Evolutionary conservation across 179 eudicot species (phyloP).

Genomic region (Sideroxylon spinosum): DNA sequence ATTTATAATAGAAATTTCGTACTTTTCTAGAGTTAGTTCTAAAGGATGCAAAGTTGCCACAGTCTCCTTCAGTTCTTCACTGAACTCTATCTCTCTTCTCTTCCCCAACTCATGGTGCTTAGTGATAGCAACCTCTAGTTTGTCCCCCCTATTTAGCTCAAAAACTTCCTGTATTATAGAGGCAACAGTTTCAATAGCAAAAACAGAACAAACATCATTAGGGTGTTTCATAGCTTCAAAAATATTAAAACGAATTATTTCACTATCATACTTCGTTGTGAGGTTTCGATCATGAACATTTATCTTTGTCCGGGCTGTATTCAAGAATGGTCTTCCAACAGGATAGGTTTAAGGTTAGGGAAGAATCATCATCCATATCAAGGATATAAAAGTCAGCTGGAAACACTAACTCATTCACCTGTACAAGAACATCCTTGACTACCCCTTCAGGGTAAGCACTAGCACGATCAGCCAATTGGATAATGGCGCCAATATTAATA

Average conservation of each 20-base stretch:
- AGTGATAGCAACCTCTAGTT: too few species aligned
- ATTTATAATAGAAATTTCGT: too few species aligned
- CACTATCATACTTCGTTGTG: conserved; percentile 1
- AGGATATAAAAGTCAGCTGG: conserved; percentile 6
- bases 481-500: neutral
- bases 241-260: conserved; percentile 5
- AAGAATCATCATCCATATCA: conserved; percentile 12
- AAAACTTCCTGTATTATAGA: too few species aligned
- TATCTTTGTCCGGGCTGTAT: neutral
- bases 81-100: too few species aligned
- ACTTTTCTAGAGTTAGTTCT: too few species aligned
- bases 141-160: too few species aligned
- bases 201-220: neutral
- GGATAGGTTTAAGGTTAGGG: too few species aligned
- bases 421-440: conserved; percentile 16
- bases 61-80: too few species aligned
- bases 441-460: conserved; percentile 10
- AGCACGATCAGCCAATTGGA: conserved; percentile 17
- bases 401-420: neutral
- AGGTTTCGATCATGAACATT: conserved; percentile 14
- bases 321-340: neutral
- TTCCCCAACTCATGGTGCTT: too few species aligned
- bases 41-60: too few species aligned
- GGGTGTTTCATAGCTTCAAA: neutral
- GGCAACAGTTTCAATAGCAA: too few species aligned